A percentile compares a stretch with the other conserved stretches of the same genome.
phyloP scores from a whole-genome alignment of 2,329 filamentous ascomycete genomes.

The Didymellaceae sp. region DNA sequence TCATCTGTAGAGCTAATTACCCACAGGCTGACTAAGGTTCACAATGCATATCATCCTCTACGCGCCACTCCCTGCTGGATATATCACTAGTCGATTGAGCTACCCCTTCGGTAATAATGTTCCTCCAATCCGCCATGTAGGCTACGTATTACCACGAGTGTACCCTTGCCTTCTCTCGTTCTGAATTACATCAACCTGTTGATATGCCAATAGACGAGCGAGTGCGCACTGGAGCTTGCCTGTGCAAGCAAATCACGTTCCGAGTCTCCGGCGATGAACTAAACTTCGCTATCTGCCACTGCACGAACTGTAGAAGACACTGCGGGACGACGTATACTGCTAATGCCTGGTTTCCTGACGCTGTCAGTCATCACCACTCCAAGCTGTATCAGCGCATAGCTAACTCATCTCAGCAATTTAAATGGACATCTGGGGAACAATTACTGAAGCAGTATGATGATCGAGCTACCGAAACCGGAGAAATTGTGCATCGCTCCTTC shows the following conservation, averaged over 20 bases:
- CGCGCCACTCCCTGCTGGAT: no score
- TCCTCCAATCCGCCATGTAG: no score
- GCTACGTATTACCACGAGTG: no score
- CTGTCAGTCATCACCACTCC: background rate
- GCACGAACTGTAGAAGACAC: slow-evolving; percentile 8
- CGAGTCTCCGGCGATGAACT: slow-evolving; percentile 4
- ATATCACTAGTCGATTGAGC: no score
- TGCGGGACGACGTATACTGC: slow-evolving; percentile 13
- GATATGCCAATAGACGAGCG: background rate
- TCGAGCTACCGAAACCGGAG: slow-evolving; percentile 12
- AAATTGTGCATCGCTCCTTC: slow-evolving; percentile 11
- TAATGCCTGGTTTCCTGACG: slow-evolving; percentile 11
- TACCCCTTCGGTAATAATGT: no score
- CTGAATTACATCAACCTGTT: background rate
- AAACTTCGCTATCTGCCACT: slow-evolving; percentile 13
- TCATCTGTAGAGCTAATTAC: no score
- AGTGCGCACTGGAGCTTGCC: slow-evolving; percentile 8
- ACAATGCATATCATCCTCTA: no score
- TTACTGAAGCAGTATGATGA: slow-evolving; percentile 11
- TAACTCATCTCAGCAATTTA: slow-evolving; percentile 3
- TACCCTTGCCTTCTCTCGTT: no score
- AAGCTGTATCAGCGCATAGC: background rate
- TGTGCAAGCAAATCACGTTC: slow-evolving; percentile 12
- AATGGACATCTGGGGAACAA: slow-evolving; percentile 9
- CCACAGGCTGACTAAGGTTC: no score